Evolutionary conservation across 2,329 filamentous ascomycete species (phyloP), one percentile per base, ranked within the genome.

Genomic region (Graphiopsis chlorocephala): DNA sequence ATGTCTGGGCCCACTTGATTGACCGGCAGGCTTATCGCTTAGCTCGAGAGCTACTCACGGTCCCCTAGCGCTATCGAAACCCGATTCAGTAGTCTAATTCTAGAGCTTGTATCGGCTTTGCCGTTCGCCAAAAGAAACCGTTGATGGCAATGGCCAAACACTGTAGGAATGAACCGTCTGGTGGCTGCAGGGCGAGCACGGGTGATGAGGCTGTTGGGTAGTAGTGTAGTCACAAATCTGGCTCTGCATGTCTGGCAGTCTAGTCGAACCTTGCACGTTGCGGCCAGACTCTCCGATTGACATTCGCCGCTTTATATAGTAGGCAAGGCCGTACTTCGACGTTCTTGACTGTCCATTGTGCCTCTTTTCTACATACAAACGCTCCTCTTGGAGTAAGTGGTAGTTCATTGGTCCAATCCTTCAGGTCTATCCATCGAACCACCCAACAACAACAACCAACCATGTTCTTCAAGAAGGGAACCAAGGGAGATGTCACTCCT

Each of bases 51-150:
- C 50, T 53, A 53, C 29, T 53, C 50, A 45, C 38, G 38, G 38
- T 45, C 38, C 38, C 50, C 17, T 53, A 31, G 50, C 50, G 50
- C 50, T 53, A 53, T 53, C 29, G 50, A 53, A 45, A 31, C 29
- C 26, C 50, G 28, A 53, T 31, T 53, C 50, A 53, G 50, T 53
- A 53, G 50, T 53, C 50, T 53, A 28, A 28, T 20, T 28, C 50
- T 29, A 53, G 50, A 53, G 50, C 50, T 29, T 29, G n/a, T 53
- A 29, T 53, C 50, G 50, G 50, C 50, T 29, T 53, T 53, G 50
- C 50, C 50, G 50, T 53, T 53, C 50, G 50, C 50, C 50, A 53
- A 31, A 45, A n/a, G 50, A 53, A 53, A 53, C 50, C n/a, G 28
- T 31, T 53, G 50, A 53, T 53, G 26, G 50, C 28, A 20, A 53